Evolutionary conservation across 2,329 filamentous ascomycete species (phyloP).

Genomic region (Myrmaecium sp.): DNA sequence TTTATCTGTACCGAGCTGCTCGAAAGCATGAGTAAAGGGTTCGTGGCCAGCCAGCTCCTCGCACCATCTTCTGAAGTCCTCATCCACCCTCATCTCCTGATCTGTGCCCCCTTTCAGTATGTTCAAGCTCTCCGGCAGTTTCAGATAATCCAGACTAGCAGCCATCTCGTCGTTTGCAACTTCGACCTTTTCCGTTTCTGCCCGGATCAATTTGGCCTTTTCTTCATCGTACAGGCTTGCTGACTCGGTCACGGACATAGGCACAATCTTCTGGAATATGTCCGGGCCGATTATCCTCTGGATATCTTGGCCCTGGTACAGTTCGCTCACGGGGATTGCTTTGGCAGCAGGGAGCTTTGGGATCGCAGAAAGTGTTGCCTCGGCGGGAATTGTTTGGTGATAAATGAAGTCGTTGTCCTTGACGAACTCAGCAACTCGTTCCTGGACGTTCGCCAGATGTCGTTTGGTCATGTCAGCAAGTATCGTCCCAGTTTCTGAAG

Average conservation of each 20-base stretch:
- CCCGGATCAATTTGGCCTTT: conserved; percentile 86
- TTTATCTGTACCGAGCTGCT: conserved; percentile 62
- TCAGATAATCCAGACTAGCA: conserved; percentile 82
- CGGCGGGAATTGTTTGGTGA: conserved; percentile 76
- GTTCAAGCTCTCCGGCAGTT: conserved; percentile 74
- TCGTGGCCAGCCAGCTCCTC: conserved; percentile 79
- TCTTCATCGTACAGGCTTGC: conserved; percentile 97
- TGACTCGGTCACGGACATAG: conserved; percentile 87
- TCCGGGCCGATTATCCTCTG: conserved; percentile 93
- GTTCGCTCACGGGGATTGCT: conserved; percentile 87
- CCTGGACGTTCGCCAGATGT: conserved; percentile 64
- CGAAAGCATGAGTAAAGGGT: conserved; percentile 61
- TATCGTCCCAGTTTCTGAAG: conserved; percentile 56
- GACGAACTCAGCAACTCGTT: conserved; percentile 55
- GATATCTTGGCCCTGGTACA: conserved; percentile 95
- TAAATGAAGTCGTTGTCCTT: conserved; percentile 99
- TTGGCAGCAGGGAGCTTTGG: conserved; percentile 89
- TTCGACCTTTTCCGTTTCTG: conserved; percentile 86
- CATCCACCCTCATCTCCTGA: conserved; percentile 71
- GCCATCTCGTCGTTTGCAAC: conserved; percentile 91
- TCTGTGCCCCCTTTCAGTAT: conserved; percentile 87
- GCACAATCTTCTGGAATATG: conserved; percentile 91
- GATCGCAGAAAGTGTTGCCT: conserved; percentile 65
- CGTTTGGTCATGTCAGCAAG: conserved; percentile 72
- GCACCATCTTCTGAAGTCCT: conserved; percentile 88